Evolutionary conservation across 345 rosid genomes (phyloP).

Genomic region (Hibiscus mutabilis): DNA sequence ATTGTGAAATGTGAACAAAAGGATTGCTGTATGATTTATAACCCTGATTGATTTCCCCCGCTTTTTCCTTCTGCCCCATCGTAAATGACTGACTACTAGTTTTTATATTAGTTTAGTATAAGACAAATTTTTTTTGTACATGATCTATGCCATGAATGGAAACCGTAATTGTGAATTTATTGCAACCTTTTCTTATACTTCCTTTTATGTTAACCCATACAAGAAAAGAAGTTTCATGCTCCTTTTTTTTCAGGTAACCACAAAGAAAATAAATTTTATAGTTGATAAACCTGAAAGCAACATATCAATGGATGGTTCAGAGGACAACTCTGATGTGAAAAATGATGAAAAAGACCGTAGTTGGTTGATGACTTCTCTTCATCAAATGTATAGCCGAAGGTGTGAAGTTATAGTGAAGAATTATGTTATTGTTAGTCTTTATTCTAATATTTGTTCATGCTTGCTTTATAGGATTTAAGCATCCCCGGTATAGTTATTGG

Average conservation of each 20-base stretch:
- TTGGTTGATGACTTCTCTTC: slow-evolving; percentile 84
- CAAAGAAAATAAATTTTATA: slow-evolving; percentile 84
- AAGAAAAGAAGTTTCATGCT: background rate
- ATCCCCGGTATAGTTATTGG: background rate
- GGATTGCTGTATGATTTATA: background rate
- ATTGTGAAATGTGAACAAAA: slow-evolving; percentile 1
- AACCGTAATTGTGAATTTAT: background rate
- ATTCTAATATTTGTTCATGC: background rate
- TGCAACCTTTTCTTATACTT: background rate
- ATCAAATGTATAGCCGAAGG: slow-evolving; percentile 95
- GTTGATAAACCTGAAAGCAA: slow-evolving; percentile 51
- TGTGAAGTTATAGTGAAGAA: slow-evolving; percentile 19
- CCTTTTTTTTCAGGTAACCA: slow-evolving; percentile 58
- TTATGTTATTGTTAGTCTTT: background rate
- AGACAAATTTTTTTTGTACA: background rate
- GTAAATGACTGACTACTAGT: slow-evolving; percentile 2
- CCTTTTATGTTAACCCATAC: background rate
- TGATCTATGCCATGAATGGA: slow-evolving; percentile 1
- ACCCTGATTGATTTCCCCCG: background rate
- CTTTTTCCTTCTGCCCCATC: background rate
- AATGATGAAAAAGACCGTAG: slow-evolving; percentile 73
- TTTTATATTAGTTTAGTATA: slow-evolving; percentile 3
- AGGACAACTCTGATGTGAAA: slow-evolving; percentile 35
- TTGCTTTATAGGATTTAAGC: slow-evolving; percentile 7
- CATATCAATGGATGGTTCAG: slow-evolving; percentile 31